Percentiles rank a stretch among this genome's conserved stretches.
phyloP scores from a whole-genome alignment of 768 basidiomycete genomes.

The Coprinopsis cinerea region DNA sequence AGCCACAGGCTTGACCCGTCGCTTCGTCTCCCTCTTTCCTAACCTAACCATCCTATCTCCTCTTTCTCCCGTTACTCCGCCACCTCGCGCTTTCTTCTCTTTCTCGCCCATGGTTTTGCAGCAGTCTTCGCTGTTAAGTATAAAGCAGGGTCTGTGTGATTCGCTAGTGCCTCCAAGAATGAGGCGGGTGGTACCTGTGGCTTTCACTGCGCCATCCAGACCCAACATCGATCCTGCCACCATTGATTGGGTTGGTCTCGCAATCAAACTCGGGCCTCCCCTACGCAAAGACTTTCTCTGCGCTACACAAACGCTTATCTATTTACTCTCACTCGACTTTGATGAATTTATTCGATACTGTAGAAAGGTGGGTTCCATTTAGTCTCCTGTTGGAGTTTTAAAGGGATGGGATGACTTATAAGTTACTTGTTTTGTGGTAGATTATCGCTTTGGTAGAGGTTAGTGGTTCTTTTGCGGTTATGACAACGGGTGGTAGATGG shows the following conservation, averaged over 20 bases:
- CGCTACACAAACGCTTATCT: neutral
- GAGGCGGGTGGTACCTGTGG: neutral
- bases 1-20: slow-evolving; percentile 9
- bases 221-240: neutral
- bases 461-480: too few relatives aligned
- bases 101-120: slow-evolving; percentile 1
- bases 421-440: slow-evolving; percentile 3
- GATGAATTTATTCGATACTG: neutral
- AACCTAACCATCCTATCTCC: neutral
- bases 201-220: neutral
- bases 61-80: neutral
- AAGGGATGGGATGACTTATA: neutral
- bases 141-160: neutral
- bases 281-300: neutral
- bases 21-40: slow-evolving; percentile 6
- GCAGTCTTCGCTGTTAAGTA: slow-evolving; percentile 4
- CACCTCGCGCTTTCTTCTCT: neutral
- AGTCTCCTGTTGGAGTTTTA: neutral
- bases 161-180: neutral
- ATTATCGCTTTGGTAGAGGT: slow-evolving; percentile 12
- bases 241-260: slow-evolving; percentile 4
- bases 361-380: slow-evolving; percentile 4
- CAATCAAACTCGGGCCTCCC: slow-evolving; percentile 3
- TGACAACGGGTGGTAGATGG: neutral
- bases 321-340: neutral